Conservation (phyloP, 495 filamentous ascomycete genomes). For the Aspergillus sclerotioniger region DNA sequence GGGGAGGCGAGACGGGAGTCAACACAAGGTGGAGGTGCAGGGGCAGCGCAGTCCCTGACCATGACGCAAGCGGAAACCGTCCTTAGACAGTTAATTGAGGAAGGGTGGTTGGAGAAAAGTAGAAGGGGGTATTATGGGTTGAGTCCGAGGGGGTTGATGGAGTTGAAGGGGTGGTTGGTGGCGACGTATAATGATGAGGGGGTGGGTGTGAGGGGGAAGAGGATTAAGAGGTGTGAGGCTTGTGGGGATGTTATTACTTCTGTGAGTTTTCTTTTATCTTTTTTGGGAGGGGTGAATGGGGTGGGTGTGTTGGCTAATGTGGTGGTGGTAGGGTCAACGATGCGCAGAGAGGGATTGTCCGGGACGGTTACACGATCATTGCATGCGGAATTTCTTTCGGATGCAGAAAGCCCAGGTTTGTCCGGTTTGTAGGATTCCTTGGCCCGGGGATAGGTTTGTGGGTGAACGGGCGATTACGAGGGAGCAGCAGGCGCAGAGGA, state of each 20-base stretch:
- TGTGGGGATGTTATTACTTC: constrained; percentile 90
- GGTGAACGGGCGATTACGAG: constrained; percentile 69
- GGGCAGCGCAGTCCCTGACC: constrained; percentile 58
- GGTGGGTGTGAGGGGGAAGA: constrained; percentile 46
- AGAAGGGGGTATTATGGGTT: constrained; percentile 69
- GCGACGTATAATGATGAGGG: constrained; percentile 79
- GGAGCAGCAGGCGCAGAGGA: constrained; percentile 26
- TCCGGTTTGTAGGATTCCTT: constrained; percentile 67
- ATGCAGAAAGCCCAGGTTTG: constrained; percentile 62
- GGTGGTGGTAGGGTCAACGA: constrained; percentile 62
- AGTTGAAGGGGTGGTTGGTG: constrained; percentile 77
- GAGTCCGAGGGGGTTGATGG: constrained; percentile 74
- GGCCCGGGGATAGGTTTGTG: constrained; percentile 74
- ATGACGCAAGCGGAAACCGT: constrained; percentile 73
- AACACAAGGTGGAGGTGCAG: constrained; percentile 20
- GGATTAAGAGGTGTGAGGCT: constrained; percentile 83
- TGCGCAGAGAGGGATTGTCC: constrained; percentile 67
- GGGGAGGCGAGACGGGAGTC: constrained; percentile 36
- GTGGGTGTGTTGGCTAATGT: constrained; percentile 7
- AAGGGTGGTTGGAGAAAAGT: constrained; percentile 83
- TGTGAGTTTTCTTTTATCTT: constrained; percentile 36
- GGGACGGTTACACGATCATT: constrained; percentile 75
- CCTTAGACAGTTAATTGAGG: constrained; percentile 65
- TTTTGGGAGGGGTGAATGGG: neutral
- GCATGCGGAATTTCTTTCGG: constrained; percentile 69